Evolutionary conservation across 352 stramenopile species (phyloP), one percentile per base, ranked within the genome.

Genomic region (Thalassiosira delicatula): DNA sequence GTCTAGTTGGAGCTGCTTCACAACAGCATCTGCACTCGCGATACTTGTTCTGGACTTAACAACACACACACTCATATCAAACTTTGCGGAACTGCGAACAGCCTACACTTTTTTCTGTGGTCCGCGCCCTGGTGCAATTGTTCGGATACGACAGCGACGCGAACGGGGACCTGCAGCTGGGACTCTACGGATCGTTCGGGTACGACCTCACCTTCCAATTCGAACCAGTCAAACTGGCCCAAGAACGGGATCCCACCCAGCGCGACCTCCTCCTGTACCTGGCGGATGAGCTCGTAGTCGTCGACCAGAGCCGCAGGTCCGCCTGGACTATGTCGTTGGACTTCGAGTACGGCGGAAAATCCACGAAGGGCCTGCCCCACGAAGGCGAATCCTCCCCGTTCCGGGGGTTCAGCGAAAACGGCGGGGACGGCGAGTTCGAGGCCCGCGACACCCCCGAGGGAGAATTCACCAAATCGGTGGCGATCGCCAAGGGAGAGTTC

Each of bases 141-240:
- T 95, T 96, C 72, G 68, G 70, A 56, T 92, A 94, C 69, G 70
- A 92, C 72, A 88, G 86, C 40, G 92, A 94, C 59, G 68, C 92
- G 73, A 87, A 84, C 56, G 92, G 87, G 59, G 93, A 96, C 78
- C 79, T 92, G 19, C 93, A 97, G 79, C 81, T 97, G 23, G 94
- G 94, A 53, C 79, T 96, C 17, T 96, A 96, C 69, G 94, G 94
- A 60, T 91, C 92, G 51, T 95, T 97, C 81, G 94, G 94, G 35
- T 97, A 97, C 71, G 94, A 97, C 76, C 79, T 97, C n/a, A 96
- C 93, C 9, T 97, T 96, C 83, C 93, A 96, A 81, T 96, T 97
- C 74, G 94, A 97, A 77, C 90, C 93, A 4, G 95, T 97, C 42
- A 68, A 94, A 21, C 70, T 94, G 37, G 81, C 81, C 33, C 89